Evolutionary conservation across 768 basidiomycete genomes (phyloP).

Genomic region (Russula emetica): DNA sequence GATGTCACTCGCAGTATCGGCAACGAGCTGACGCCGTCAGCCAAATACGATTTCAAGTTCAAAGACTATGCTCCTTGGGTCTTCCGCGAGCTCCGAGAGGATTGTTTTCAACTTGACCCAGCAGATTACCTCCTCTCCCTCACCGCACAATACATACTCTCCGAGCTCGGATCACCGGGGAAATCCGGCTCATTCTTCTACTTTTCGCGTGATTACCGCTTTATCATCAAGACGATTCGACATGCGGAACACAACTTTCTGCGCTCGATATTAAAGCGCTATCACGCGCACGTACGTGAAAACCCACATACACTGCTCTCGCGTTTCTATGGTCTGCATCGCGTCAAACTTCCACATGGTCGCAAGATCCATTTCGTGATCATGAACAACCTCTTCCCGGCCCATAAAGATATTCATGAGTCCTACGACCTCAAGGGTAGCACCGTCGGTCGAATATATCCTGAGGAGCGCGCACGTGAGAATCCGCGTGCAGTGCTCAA

Average conservation of each 20-base stretch:
- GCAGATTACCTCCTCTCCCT: constrained; percentile 96
- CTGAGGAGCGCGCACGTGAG: constrained; percentile 70
- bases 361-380: constrained; percentile 98
- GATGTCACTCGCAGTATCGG: constrained; percentile 58
- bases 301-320: constrained; percentile 94
- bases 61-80: constrained; percentile 99
- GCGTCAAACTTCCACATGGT: constrained; percentile 92
- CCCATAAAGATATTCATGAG: constrained; percentile 96
- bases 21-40: constrained; percentile 96
- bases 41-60: constrained; percentile 99
- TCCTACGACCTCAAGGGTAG: constrained; percentile 97
- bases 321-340: constrained; percentile 94
- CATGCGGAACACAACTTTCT: constrained; percentile 94
- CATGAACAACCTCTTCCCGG: constrained; percentile 99
- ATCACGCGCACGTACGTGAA: constrained; percentile 77
- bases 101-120: constrained; percentile 91
- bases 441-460: constrained; percentile 81
- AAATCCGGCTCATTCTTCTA: constrained; percentile 99
- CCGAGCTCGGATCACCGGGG: constrained; percentile 95
- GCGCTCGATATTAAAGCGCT: constrained; percentile 73
- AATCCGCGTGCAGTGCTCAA: constrained; percentile 91
- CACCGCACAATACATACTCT: constrained; percentile 96
- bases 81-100: constrained; percentile 92
- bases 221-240: constrained; percentile 99
- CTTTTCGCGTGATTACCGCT: constrained; percentile 96